Base-by-base conservation (phyloP, 495 filamentous ascomycete genomes). In the Aspergillus mulundensis region DNA sequence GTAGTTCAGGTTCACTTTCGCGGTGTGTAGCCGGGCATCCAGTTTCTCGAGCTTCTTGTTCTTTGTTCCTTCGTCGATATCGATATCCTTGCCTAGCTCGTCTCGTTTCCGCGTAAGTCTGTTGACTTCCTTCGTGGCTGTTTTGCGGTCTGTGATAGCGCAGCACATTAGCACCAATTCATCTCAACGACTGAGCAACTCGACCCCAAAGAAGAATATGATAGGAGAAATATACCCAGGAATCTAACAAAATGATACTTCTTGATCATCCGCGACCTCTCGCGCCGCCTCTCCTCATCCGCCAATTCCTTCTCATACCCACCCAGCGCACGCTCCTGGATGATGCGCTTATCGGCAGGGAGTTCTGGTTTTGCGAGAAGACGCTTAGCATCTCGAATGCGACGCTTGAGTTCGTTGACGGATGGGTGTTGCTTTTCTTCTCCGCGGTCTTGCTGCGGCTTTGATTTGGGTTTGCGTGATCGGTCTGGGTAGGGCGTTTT, bases 211-310 rank as follows among this genome's bases (percentile, higher is more conserved):
- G 2, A 45, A 28, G 44, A 11, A 16, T n/a, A n/a, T n/a, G n/a
- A n/a, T 43, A 41, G 50, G 1, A 1, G 24, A 23, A 15, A 63
- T 66, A 48, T 67, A 77, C 72, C 91, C 81, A 80, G 87, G 89
- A 98, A 98, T 46, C 94, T 79, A 21, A 97, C 88, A 82, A 94
- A 96, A 66, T 96, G 93, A 66, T 96, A 98, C 63, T 84, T 90
- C 66, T 78, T 81, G 47, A 93, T 92, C 81, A 95, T 87, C 51
- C 81, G 78, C 55, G 81, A 83, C 64, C 86, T 81, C 56, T 77
- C 74, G 57, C 82, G 80, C 57, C 86, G 81, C 48, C 73, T 70
- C 64, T 81, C 85, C 60, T 85, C 84, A 12, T 80, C 70, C 21
- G 70, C 78, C 16, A 97, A 76, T 60, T 92, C 89, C 52, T 84